Evolutionary conservation across 768 basidiomycete species (phyloP).

Genomic region (Tylopilus balloui): DNA sequence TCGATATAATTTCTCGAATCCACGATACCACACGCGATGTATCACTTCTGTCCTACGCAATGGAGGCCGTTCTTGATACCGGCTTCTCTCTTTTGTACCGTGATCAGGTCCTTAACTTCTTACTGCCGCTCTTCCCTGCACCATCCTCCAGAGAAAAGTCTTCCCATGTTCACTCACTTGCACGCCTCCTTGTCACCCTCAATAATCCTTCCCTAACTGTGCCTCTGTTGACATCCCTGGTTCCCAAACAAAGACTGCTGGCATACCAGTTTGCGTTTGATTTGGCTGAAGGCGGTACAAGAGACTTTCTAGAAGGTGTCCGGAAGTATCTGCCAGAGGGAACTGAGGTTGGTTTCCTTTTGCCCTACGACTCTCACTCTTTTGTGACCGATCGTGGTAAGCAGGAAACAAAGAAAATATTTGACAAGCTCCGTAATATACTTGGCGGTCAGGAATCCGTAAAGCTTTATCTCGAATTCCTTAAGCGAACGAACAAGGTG

Average conservation of each 20-base stretch:
- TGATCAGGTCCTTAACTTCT: slow-evolving; percentile 71
- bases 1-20: slow-evolving; percentile 80
- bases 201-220: slow-evolving; percentile 78
- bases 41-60: slow-evolving; percentile 80
- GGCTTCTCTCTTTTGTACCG: slow-evolving; percentile 84
- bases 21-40: slow-evolving; percentile 73
- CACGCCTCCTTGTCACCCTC: slow-evolving; percentile 85
- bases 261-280: slow-evolving; percentile 97
- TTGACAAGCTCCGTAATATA: slow-evolving; percentile 76
- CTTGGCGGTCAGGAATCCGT: slow-evolving; percentile 89
- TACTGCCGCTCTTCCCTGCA: slow-evolving; percentile 82
- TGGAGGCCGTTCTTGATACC: slow-evolving; percentile 88
- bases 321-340: slow-evolving; percentile 65
- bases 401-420: slow-evolving; percentile 57
- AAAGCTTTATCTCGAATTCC: slow-evolving; percentile 91
- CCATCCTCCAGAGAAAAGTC: slow-evolving; percentile 68
- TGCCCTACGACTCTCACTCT: background rate
- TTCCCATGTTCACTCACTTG: slow-evolving; percentile 74
- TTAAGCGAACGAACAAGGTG: slow-evolving; percentile 89
- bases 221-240: slow-evolving; percentile 65
- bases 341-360: slow-evolving; percentile 45
- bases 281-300: slow-evolving; percentile 87
- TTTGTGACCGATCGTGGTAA: slow-evolving; percentile 10
- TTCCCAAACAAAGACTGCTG: slow-evolving; percentile 65
- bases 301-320: slow-evolving; percentile 84